These are phyloP conservation scores for Syncephalastrum monosporum DNA, from an alignment of 371 early-diverging fungal species.

Conservation along the genomic window DNA sequence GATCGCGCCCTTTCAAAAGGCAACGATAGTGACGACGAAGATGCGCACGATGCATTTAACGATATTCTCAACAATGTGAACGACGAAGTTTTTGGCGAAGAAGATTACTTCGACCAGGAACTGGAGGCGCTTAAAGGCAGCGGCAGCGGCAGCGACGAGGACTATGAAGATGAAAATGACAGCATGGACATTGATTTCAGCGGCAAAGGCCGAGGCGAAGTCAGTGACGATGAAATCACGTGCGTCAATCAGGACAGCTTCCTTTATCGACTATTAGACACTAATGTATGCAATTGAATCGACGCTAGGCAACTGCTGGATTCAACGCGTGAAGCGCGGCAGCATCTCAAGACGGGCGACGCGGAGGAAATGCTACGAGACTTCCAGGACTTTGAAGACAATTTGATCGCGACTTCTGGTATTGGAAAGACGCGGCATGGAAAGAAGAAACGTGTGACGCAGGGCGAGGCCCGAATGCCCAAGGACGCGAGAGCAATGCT, in stretches of 20 bases:
- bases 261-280: neutral
- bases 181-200: neutral
- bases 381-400: conserved; percentile 40
- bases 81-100: too few relatives aligned
- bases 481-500: conserved; percentile 59
- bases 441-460: conserved; percentile 14
- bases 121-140: too few relatives aligned
- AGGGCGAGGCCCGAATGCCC: conserved; percentile 35
- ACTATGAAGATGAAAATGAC: neutral
- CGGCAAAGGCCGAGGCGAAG: neutral
- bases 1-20: too few relatives aligned
- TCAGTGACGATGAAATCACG: conserved; percentile 4
- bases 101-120: too few relatives aligned
- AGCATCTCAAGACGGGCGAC: conserved; percentile 28
- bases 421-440: conserved; percentile 27
- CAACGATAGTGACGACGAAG: too few relatives aligned
- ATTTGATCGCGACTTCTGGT: conserved; percentile 31
- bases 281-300: neutral
- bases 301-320: conserved; percentile 16
- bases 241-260: neutral
- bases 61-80: too few relatives aligned
- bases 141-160: too few relatives aligned
- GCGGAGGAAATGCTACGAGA: conserved; percentile 31
- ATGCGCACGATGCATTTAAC: too few relatives aligned
- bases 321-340: conserved; percentile 12